A percentile compares a stretch with the other conserved stretches of the same genome.
Conservation (phyloP, 306 rosid genomes). For the Glycine soja region DNA sequence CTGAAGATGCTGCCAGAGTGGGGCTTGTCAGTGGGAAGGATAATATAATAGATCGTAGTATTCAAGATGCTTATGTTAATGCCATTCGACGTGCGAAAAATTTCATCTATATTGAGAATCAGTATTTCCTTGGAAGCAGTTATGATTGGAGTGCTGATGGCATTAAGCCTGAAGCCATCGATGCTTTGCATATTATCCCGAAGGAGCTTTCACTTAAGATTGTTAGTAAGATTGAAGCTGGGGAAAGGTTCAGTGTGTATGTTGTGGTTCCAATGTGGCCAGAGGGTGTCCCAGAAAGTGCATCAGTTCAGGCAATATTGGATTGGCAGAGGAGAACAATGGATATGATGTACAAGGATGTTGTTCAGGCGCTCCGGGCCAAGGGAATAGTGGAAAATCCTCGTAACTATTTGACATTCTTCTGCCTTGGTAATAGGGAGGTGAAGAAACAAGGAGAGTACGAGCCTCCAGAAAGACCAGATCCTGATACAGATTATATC, state of each 20-base stretch:
- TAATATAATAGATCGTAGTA: constrained; percentile 67
- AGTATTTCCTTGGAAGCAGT: constrained; percentile 73
- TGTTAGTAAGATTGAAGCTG: constrained; percentile 70
- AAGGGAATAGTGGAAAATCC: constrained; percentile 66
- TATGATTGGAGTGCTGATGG: constrained; percentile 66
- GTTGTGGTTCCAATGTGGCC: constrained; percentile 79
- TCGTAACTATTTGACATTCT: constrained; percentile 72
- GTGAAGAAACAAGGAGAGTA: constrained; percentile 62
- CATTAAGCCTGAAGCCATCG: constrained; percentile 70
- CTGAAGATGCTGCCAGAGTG: constrained; percentile 68
- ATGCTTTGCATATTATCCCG: constrained; percentile 68
- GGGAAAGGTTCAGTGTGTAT: constrained; percentile 73
- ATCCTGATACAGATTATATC: constrained; percentile 55
- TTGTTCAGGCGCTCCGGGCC: constrained; percentile 57
- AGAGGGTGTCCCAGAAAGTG: constrained; percentile 71
- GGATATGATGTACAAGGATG: constrained; percentile 75
- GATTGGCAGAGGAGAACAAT: constrained; percentile 81
- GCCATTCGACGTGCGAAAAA: constrained; percentile 75
- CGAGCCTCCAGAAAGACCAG: constrained; percentile 64
- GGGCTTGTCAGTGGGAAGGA: constrained; percentile 79
- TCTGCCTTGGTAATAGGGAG: constrained; percentile 76
- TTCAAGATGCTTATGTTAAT: constrained; percentile 73
- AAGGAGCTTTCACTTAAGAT: constrained; percentile 75
- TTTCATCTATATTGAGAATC: constrained; percentile 74
- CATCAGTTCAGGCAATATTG: constrained; percentile 74